phyloP scores from a whole-genome alignment of 2,329 filamentous ascomycete species.

The Ploettnerulaceae sp. region DNA sequence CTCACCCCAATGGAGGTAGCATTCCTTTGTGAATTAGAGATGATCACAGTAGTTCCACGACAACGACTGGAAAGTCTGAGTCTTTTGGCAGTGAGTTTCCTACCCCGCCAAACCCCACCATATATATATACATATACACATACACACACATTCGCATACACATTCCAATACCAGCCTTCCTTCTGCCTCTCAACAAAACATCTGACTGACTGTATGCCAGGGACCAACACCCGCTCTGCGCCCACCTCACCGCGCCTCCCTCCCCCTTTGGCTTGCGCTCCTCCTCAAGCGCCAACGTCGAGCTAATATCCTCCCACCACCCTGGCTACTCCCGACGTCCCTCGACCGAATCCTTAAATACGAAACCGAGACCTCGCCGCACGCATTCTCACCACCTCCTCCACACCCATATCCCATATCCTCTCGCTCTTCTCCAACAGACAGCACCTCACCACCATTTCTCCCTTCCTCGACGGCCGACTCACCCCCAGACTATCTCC shows the following conservation, averaged over 20 bases:
- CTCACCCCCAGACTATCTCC: conserved; percentile 65
- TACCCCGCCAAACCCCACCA: conserved; percentile 30
- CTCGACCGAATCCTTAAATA: conserved; percentile 73
- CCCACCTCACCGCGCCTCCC: conserved; percentile 71
- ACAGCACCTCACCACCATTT: conserved; percentile 65
- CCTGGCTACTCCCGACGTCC: conserved; percentile 77
- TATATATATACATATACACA: background rate
- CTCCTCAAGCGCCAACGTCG: conserved; percentile 91
- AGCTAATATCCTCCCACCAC: conserved; percentile 85
- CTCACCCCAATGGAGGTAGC: conserved; percentile 84
- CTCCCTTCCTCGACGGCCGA: conserved; percentile 67
- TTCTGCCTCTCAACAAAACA: conserved; percentile 1
- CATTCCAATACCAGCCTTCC: background rate
- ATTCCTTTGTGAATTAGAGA: conserved; percentile 96
- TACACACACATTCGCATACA: conserved; percentile 6
- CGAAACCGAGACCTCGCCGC: conserved; percentile 68
- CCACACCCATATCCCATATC: conserved; percentile 52
- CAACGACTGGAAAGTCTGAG: conserved; percentile 83
- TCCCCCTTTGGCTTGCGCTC: conserved; percentile 92
- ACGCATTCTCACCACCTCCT: conserved; percentile 73
- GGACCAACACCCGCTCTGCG: conserved; percentile 71
- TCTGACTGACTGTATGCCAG: conserved; percentile 41
- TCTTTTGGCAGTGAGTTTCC: conserved; percentile 71
- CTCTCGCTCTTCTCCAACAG: conserved; percentile 25
- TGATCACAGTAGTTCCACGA: conserved; percentile 86